Conservation (phyloP, 352 stramenopile genomes). For the Phytophthora multivora region DNA sequence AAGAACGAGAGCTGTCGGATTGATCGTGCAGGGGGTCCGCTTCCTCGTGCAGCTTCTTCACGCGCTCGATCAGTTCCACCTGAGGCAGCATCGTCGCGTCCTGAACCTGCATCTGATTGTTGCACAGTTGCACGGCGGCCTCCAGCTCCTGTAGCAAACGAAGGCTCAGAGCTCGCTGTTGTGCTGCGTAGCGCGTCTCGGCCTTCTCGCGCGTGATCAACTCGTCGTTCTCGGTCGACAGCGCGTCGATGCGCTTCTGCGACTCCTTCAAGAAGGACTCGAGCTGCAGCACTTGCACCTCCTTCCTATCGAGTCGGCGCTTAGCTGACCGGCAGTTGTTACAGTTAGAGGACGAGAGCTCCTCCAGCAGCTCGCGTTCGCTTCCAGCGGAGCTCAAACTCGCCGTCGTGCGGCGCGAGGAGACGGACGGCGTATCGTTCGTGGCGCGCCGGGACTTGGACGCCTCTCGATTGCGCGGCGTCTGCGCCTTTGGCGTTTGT, state of each 20-base stretch:
- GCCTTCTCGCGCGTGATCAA: slow-evolving; percentile 59
- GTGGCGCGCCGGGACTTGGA: slow-evolving; percentile 20
- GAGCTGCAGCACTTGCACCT: slow-evolving; percentile 78
- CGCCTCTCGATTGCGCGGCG: slow-evolving; percentile 14
- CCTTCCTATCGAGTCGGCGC: slow-evolving; percentile 69
- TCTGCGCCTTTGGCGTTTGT: slow-evolving; percentile 25
- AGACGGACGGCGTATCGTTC: slow-evolving; percentile 42
- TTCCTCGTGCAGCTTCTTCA: slow-evolving; percentile 69
- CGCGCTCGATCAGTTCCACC: slow-evolving; percentile 74
- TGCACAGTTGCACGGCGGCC: slow-evolving; percentile 71
- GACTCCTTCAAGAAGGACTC: slow-evolving; percentile 82
- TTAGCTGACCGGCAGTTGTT: slow-evolving; percentile 57
- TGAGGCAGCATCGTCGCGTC: slow-evolving; percentile 69
- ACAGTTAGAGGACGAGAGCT: slow-evolving; percentile 46
- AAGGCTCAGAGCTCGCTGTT: slow-evolving; percentile 63
- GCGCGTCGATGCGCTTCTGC: slow-evolving; percentile 73
- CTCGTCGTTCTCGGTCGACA: slow-evolving; percentile 70
- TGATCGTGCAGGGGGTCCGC: slow-evolving; percentile 39
- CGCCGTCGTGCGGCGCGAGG: slow-evolving; percentile 55
- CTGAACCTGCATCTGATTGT: slow-evolving; percentile 52
- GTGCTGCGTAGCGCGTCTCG: slow-evolving; percentile 62
- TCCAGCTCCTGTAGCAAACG: slow-evolving; percentile 79
- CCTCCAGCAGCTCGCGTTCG: slow-evolving; percentile 51
- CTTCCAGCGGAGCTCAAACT: slow-evolving; percentile 68
- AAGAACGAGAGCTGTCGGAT: slow-evolving; percentile 21